A percentile compares a stretch with the other conserved stretches of the same genome.
Conservation (phyloP, 306 rosid genomes). For the Pachyrhizus erosus region DNA sequence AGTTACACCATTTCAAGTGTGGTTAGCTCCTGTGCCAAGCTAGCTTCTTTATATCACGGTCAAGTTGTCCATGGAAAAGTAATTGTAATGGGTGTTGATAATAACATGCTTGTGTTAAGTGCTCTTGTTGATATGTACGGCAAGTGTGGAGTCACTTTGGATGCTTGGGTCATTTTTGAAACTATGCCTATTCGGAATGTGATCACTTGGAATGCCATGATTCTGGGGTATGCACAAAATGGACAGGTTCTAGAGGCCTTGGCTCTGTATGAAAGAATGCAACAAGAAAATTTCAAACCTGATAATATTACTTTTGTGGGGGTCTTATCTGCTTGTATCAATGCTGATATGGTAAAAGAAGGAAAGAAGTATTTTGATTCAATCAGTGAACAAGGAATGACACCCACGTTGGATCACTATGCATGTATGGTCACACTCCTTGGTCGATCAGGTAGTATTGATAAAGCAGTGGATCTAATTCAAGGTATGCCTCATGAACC, state of each 20-base stretch:
- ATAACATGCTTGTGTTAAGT: slow-evolving; percentile 53
- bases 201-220: slow-evolving; percentile 56
- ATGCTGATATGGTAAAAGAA: slow-evolving; percentile 50
- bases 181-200: slow-evolving; percentile 49
- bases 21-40: slow-evolving; percentile 59
- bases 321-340: slow-evolving; percentile 58
- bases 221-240: slow-evolving; percentile 60
- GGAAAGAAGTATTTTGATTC: slow-evolving; percentile 54
- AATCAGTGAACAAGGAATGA: slow-evolving; percentile 51
- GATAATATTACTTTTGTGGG: slow-evolving; percentile 53
- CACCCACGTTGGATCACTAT: slow-evolving; percentile 59
- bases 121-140: slow-evolving; percentile 65
- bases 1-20: slow-evolving; percentile 57
- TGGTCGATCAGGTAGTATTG: slow-evolving; percentile 50
- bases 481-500: slow-evolving; percentile 53
- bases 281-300: slow-evolving; percentile 51
- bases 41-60: slow-evolving; percentile 56
- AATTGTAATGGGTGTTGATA: slow-evolving; percentile 49
- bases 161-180: slow-evolving; percentile 51
- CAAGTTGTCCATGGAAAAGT: slow-evolving; percentile 58
- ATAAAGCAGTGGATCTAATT: slow-evolving; percentile 52
- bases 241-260: slow-evolving; percentile 52
- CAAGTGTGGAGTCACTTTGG: slow-evolving; percentile 64
- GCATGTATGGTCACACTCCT: slow-evolving; percentile 58
- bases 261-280: slow-evolving; percentile 54